Evolutionary conservation across 306 rosid species (phyloP).

Genomic region (Ormosia emarginata): DNA sequence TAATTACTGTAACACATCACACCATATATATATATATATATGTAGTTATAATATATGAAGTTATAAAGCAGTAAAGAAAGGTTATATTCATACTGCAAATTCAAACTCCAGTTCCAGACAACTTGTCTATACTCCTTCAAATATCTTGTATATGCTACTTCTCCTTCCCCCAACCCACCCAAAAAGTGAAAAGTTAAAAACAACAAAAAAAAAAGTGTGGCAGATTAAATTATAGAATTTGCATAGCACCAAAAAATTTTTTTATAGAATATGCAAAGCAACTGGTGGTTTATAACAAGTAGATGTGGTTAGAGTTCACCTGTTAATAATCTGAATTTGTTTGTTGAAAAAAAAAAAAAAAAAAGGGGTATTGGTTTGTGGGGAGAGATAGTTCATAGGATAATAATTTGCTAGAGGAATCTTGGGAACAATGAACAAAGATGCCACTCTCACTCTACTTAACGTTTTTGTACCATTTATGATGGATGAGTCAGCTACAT

Average conservation of each 20-base stretch:
- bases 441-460: slow-evolving; percentile 2
- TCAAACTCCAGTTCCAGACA: neutral
- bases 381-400: neutral
- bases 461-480: neutral
- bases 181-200: neutral
- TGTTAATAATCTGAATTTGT: neutral
- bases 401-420: slow-evolving; percentile 1
- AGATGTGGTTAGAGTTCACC: neutral
- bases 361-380: neutral
- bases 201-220: neutral
- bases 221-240: neutral
- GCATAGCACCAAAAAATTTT: neutral
- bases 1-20: slow-evolving; percentile 5
- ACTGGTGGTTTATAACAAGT: neutral
- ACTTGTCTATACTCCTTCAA: neutral
- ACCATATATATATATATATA: neutral
- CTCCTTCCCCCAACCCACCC: neutral
- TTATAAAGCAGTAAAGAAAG: neutral
- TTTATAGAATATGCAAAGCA: neutral
- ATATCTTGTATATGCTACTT: neutral
- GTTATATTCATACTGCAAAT: neutral
- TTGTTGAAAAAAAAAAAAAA: neutral
- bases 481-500: neutral
- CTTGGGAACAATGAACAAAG: slow-evolving; percentile 17
- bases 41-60: neutral